Base-by-base conservation (phyloP, 441 rosid genomes). In the Sinapis alba region DNA sequence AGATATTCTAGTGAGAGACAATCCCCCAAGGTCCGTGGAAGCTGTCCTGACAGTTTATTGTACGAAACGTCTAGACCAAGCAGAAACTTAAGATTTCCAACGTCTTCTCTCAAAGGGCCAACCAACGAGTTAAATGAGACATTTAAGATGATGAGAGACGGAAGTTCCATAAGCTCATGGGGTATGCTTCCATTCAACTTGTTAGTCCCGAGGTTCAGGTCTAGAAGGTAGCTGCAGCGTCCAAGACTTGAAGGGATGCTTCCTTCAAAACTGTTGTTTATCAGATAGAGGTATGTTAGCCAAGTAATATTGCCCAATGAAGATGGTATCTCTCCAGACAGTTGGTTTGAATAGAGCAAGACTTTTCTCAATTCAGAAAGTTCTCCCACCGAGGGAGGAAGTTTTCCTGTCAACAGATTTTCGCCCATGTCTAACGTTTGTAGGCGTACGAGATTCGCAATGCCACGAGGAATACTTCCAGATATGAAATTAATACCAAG, bases 271-370 rank as follows among this genome's bases (percentile, higher is more conserved):
- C 7, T 66, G 58, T 87, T 87, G 15, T 8, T 5, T 0, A n/a
- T 0, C 58, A 87, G 34, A 24, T 0, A 0, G 0, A 81, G 20
- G 8, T 15, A 13, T 15, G 57, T 38, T 6, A 83, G 58, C 13
- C 41, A 28, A 60, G 64, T 60, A 41, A 79, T 53, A 9, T 84
- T 87, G 0, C 84, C 85, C 15, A 86, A 13, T 8, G 82, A 68
- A 0, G 73, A n/a, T 10, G 89, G 87, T 66, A 86, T 84, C 21
- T 70, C 57, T 32, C 89, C 86, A 0, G 79, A 79, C 16, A 85
- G 64, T 0, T 3, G 16, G 54, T 84, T 84, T 18, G 54, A 78
- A 32, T 13, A 41, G 8, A 72, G 59, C 41, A 28, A 11, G 41
- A 79, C 36, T 38, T 23, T 59, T 24, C 57, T 54, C 43, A 84